Base-by-base conservation (phyloP, 164 flowering plant genomes). In the Tinospora cordifolia region DNA sequence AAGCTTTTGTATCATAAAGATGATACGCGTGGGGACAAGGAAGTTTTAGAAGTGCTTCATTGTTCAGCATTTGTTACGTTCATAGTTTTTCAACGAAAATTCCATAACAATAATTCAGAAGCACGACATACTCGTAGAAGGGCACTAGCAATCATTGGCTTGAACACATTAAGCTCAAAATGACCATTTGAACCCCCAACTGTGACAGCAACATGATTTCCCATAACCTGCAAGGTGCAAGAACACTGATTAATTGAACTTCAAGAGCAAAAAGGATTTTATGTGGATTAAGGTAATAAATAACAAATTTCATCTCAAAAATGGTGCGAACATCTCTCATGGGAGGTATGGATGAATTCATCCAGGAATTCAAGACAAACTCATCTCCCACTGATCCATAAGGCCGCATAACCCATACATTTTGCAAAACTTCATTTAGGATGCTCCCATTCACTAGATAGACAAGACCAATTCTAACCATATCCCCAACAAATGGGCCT, bases 121-220 rank as follows among this genome's bases (percentile, higher is more conserved):
- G 63, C 21, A 72, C 24, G 38, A 80, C 88, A 15, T 86, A 92
- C 99, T 66, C 87, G 97, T 71, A 94, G 79, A 64, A 94, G 88
- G 57, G 75, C 85, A 76, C 81, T 90, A 34, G 99, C 98, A 81
- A 94, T 94, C 87, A 94, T 69, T 47, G 99, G 99, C 86, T 92
- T 92, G 87, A 78, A 94, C 2, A 94, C 99, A 79, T 94, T 94
- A 68, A 94, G 84, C 72, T 94, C 99, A 81, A 94, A 94, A 80
- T 94, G 99, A 69, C 99, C 99, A 83, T 92, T 92, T 69, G 96
- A 83, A 74, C 97, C 98, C 72, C 99, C 98, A 14, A 95, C 83
- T 22, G 99, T 89, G 64, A 90, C 76, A 9, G 88, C 98, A 44
- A 92, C 94, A 83, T 95, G 97, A 78, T 95, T 94, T 68, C 99